Conservation (phyloP, 2,329 filamentous ascomycete species). For the Graphilbum sp. region DNA sequence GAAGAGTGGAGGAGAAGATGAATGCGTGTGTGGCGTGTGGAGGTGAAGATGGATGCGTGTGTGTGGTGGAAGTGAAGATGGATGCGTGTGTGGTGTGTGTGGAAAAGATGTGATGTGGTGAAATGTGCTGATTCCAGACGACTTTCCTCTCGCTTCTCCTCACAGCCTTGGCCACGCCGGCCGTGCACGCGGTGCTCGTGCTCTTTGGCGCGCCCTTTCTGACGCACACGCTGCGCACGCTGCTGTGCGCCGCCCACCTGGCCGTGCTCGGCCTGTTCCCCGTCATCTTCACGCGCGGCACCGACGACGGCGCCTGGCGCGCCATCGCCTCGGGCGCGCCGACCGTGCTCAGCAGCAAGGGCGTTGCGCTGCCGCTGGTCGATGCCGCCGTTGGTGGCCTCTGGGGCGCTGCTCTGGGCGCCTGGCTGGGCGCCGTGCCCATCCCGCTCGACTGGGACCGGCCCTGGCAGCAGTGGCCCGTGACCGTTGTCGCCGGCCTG, state of each 20-base stretch:
- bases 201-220: slow-evolving; percentile 87
- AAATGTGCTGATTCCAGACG: too few species aligned
- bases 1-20: too few species aligned
- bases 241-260: slow-evolving; percentile 68
- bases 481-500: slow-evolving; percentile 72
- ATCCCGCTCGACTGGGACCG: slow-evolving; percentile 97
- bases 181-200: slow-evolving; percentile 47
- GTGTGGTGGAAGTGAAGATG: too few species aligned
- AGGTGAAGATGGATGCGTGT: too few species aligned
- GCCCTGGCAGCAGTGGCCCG: slow-evolving; percentile 97
- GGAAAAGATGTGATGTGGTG: too few species aligned
- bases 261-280: slow-evolving; percentile 64
- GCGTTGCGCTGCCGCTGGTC: slow-evolving; percentile 24
- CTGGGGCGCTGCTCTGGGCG: slow-evolving; percentile 62
- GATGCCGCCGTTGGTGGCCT: slow-evolving; percentile 76
- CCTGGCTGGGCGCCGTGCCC: slow-evolving; percentile 86
- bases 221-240: slow-evolving; percentile 61
- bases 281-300: slow-evolving; percentile 71
- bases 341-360: not conserved
- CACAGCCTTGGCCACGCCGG: slow-evolving; percentile 54
- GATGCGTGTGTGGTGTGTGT: too few species aligned
- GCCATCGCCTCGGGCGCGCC: slow-evolving; percentile 38
- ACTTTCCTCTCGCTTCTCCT: slow-evolving; percentile 33
- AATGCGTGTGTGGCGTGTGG: too few species aligned
- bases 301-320: slow-evolving; percentile 55